These are phyloP conservation scores for Diaporthe ampelina DNA, from an alignment of 2,329 filamentous ascomycete genomes.

Conservation along the genomic window DNA sequence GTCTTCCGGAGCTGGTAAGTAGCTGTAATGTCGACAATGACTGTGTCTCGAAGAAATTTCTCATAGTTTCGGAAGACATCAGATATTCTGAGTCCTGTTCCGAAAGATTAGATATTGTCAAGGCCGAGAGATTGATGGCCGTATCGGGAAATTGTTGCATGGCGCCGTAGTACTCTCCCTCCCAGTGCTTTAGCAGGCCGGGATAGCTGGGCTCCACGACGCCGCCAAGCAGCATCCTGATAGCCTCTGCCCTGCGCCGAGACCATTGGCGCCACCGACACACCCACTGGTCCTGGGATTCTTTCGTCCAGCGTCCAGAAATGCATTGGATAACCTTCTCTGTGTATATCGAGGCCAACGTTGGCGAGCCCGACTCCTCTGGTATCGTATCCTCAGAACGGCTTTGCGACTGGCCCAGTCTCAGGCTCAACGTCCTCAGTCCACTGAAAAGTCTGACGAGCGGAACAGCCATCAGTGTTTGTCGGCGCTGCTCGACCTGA, in stretches of 20 bases:
- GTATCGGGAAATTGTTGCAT: not conserved
- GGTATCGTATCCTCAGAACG: too few relatives aligned
- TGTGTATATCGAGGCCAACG: not conserved
- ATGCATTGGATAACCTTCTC: not conserved
- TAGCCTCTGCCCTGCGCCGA: not conserved
- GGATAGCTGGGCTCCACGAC: not conserved
- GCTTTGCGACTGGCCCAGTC: not conserved
- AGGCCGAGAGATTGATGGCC: not conserved
- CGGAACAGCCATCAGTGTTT: constrained; percentile 13
- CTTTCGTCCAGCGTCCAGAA: constrained; percentile 10
- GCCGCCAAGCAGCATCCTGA: not conserved
- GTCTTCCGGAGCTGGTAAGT: not conserved
- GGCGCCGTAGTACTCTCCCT: not conserved
- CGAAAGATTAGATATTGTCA: constrained; percentile 35
- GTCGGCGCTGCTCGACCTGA: not conserved
- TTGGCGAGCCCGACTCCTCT: not conserved
- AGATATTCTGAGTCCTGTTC: constrained; percentile 16
- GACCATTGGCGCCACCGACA: not conserved
- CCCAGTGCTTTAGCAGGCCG: not conserved
- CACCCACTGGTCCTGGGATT: not conserved
- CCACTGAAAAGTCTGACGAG: constrained; percentile 13
- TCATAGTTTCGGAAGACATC: not conserved
- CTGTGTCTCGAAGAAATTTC: not conserved
- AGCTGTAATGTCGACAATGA: constrained; percentile 14
- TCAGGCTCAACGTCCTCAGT: constrained; percentile 29